A percentile compares a stretch with the other conserved stretches of the same genome.
phyloP scores from a whole-genome alignment of 164 flowering plant species.

The Chloranthus sessilifolius region DNA sequence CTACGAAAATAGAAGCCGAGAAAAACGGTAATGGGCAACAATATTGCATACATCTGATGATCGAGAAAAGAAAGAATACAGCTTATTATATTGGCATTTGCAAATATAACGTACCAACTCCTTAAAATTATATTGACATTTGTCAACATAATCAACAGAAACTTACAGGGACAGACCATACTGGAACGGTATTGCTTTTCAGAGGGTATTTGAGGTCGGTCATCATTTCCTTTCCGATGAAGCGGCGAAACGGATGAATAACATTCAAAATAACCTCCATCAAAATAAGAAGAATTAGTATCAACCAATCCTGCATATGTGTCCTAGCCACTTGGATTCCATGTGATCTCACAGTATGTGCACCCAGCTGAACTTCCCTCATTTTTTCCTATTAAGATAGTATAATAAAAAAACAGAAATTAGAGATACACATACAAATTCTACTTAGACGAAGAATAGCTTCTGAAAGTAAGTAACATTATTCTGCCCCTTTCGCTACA shows the following conservation, averaged over 20 bases:
- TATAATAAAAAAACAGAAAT: conserved; percentile 1
- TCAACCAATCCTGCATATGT: conserved; percentile 73
- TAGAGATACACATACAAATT: too few species aligned
- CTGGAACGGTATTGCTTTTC: conserved; percentile 65
- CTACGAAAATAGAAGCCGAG: conserved; percentile 41
- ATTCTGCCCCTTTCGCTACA: too few species aligned
- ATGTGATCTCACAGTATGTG: conserved; percentile 45
- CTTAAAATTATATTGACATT: too few species aligned
- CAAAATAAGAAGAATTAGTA: conserved; percentile 52
- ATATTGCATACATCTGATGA: conserved; percentile 37
- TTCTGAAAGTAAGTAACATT: too few species aligned
- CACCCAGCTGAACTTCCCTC: conserved; percentile 21
- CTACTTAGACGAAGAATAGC: background rate
- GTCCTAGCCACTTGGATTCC: conserved; percentile 31
- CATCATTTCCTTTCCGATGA: conserved; percentile 80
- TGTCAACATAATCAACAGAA: background rate
- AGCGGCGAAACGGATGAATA: conserved; percentile 76
- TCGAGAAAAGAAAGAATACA: conserved; percentile 6
- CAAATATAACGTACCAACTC: background rate
- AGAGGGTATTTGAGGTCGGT: conserved; percentile 71
- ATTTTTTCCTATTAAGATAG: conserved; percentile 8
- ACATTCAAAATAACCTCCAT: conserved; percentile 37
- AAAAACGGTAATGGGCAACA: conserved; percentile 51
- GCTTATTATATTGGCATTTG: background rate
- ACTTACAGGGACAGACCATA: conserved; percentile 93